These are phyloP conservation scores for Bjerkandera adusta DNA, from an alignment of 1,284 basidiomycete species.

Conservation along the genomic window DNA sequence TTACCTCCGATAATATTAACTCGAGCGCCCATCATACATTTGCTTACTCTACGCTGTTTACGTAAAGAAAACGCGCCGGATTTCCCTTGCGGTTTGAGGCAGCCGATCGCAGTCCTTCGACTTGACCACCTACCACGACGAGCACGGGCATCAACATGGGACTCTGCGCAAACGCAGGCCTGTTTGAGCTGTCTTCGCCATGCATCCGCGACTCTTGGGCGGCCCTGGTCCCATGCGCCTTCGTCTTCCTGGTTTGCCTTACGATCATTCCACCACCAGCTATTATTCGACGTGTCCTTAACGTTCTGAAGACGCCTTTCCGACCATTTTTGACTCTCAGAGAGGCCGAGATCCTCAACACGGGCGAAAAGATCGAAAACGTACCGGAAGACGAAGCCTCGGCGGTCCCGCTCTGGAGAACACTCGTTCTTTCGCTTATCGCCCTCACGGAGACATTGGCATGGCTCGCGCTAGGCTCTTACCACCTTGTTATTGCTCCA, in stretches of 20 bases:
- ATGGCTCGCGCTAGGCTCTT: conserved; percentile 51
- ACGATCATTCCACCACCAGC: conserved; percentile 35
- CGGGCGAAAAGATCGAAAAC: conserved; percentile 16
- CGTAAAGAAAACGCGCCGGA: no score
- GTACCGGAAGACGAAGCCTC: no score
- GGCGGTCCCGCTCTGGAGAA: conserved; percentile 53
- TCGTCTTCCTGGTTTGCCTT: conserved; percentile 48
- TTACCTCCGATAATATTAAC: no score
- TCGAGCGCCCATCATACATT: no score
- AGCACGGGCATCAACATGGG: background rate
- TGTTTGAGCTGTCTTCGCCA: conserved; percentile 44
- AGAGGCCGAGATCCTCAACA: conserved; percentile 55
- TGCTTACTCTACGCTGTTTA: no score
- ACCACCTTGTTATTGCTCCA: conserved; percentile 31
- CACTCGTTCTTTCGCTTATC: conserved; percentile 46
- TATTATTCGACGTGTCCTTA: conserved; percentile 23
- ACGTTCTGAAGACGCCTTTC: conserved; percentile 37
- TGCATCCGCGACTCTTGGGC: conserved; percentile 61
- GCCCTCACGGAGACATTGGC: conserved; percentile 47
- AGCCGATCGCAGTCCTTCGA: no score
- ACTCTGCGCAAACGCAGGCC: conserved; percentile 23
- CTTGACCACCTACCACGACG: no score
- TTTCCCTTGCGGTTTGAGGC: no score
- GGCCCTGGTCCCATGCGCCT: conserved; percentile 45
- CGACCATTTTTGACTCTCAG: conserved; percentile 49